Conservation (phyloP, 2,329 filamentous ascomycete species). For the Chrysoporthe austroafricana region DNA sequence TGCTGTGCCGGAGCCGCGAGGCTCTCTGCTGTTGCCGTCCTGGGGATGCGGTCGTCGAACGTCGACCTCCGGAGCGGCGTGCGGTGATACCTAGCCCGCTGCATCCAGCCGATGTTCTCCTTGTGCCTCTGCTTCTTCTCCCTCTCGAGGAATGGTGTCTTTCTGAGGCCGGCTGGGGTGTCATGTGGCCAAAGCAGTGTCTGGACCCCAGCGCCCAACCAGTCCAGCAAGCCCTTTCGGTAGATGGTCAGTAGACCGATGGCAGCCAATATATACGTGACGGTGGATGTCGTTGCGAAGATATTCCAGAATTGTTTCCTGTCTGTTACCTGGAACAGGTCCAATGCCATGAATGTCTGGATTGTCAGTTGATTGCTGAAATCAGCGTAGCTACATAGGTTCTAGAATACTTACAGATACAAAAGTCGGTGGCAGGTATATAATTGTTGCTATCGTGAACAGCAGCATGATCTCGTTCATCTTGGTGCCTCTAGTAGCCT, state of each 20-base stretch:
- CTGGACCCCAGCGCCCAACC: background rate
- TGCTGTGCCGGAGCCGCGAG: background rate
- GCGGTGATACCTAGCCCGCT: background rate
- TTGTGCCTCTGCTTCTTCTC: background rate
- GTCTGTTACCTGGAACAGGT: background rate
- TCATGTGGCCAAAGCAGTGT: background rate
- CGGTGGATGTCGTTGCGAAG: background rate
- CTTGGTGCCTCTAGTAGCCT: constrained; percentile 1
- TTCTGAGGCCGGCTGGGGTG: background rate
- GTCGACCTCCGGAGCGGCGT: background rate
- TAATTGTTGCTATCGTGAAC: background rate
- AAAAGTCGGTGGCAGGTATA: constrained; percentile 3
- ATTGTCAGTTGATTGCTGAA: background rate
- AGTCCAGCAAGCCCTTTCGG: background rate
- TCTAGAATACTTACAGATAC: background rate
- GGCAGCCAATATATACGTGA: background rate
- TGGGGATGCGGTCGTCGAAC: background rate
- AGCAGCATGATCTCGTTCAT: constrained; percentile 1
- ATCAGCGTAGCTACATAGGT: background rate
- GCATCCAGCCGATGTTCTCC: background rate
- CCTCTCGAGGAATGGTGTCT: background rate
- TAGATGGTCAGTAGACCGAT: background rate
- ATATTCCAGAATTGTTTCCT: background rate
- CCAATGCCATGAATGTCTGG: background rate
- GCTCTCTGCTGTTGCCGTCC: background rate